Evolutionary conservation across 2,329 filamentous ascomycete genomes (phyloP).

Genomic region (Zopfia rhizophila): DNA sequence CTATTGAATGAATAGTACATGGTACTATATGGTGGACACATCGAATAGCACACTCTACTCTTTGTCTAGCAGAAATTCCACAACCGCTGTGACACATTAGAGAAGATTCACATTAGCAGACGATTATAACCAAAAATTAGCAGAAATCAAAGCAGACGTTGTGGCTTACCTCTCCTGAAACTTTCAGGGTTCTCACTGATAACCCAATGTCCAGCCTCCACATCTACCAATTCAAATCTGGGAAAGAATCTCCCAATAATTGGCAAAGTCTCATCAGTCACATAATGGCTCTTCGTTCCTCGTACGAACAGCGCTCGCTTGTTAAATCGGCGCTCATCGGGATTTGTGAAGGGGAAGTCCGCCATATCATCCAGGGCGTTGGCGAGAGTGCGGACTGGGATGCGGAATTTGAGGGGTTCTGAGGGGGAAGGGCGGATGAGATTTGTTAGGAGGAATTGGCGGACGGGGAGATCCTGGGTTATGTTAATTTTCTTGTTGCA

Average conservation of each 20-base stretch:
- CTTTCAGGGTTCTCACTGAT: slow-evolving; percentile 87
- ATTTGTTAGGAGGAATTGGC: slow-evolving; percentile 93
- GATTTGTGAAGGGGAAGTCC: slow-evolving; percentile 86
- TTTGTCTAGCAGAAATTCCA: slow-evolving; percentile 70
- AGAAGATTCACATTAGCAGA: neutral
- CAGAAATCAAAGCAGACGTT: slow-evolving; percentile 3
- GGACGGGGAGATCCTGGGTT: slow-evolving; percentile 74
- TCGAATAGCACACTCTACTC: slow-evolving; percentile 46
- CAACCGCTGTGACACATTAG: slow-evolving; percentile 62
- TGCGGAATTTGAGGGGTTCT: slow-evolving; percentile 75
- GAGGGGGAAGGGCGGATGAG: slow-evolving; percentile 67
- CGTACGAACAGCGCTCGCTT: slow-evolving; percentile 84
- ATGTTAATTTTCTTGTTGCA: slow-evolving; percentile 2
- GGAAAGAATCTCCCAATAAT: slow-evolving; percentile 85
- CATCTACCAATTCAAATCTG: slow-evolving; percentile 74
- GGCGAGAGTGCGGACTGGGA: slow-evolving; percentile 79
- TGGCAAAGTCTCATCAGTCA: slow-evolving; percentile 83
- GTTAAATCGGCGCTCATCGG: slow-evolving; percentile 73
- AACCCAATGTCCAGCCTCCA: slow-evolving; percentile 87
- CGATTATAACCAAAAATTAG: neutral
- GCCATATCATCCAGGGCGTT: slow-evolving; percentile 78
- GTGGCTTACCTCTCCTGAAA: slow-evolving; percentile 76
- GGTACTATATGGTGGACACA: too few relatives aligned
- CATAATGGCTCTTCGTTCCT: slow-evolving; percentile 80
- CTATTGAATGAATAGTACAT: too few relatives aligned